Percentiles rank a stretch among this genome's conserved stretches.
Conservation (phyloP, 805 yeast genomes). For the Kodamaea fukazawae region DNA sequence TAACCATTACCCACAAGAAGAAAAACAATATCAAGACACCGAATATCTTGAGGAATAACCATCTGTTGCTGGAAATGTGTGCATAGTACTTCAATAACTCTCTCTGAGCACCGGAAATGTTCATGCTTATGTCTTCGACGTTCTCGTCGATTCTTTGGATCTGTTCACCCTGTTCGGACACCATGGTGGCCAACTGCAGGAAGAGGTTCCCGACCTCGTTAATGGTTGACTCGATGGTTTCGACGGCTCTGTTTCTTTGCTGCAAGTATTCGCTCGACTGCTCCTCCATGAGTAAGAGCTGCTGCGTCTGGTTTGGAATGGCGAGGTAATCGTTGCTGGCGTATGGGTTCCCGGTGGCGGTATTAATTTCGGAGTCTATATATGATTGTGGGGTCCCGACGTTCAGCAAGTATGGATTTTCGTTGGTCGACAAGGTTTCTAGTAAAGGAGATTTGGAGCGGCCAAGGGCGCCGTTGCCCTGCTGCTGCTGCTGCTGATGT, state of each 20-base stretch:
- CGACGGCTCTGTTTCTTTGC: slow-evolving; percentile 86
- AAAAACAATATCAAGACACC: slow-evolving; percentile 80
- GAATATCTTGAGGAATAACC: slow-evolving; percentile 87
- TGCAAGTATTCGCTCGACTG: slow-evolving; percentile 73
- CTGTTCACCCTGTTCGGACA: slow-evolving; percentile 93
- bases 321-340: slow-evolving; percentile 51
- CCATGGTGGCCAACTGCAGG: slow-evolving; percentile 96
- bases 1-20: slow-evolving; percentile 74
- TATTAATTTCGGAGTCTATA: slow-evolving; percentile 20
- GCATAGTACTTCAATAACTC: slow-evolving; percentile 89
- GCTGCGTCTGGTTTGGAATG: slow-evolving; percentile 79
- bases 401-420: slow-evolving; percentile 31
- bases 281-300: slow-evolving; percentile 75
- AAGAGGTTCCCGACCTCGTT: slow-evolving; percentile 94
- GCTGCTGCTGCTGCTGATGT: slow-evolving; percentile 14
- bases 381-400: slow-evolving; percentile 17
- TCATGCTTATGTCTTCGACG: slow-evolving; percentile 88
- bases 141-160: slow-evolving; percentile 94
- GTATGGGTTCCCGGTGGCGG: slow-evolving; percentile 28
- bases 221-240: slow-evolving; percentile 93
- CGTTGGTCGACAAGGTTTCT: slow-evolving; percentile 24
- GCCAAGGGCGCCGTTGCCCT: slow-evolving; percentile 1
- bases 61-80: slow-evolving; percentile 81
- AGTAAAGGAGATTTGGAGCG: slow-evolving; percentile 8
- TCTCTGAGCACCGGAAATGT: slow-evolving; percentile 90